Conservation (phyloP, 2,329 filamentous ascomycete species). For the Triangularia setosa region DNA sequence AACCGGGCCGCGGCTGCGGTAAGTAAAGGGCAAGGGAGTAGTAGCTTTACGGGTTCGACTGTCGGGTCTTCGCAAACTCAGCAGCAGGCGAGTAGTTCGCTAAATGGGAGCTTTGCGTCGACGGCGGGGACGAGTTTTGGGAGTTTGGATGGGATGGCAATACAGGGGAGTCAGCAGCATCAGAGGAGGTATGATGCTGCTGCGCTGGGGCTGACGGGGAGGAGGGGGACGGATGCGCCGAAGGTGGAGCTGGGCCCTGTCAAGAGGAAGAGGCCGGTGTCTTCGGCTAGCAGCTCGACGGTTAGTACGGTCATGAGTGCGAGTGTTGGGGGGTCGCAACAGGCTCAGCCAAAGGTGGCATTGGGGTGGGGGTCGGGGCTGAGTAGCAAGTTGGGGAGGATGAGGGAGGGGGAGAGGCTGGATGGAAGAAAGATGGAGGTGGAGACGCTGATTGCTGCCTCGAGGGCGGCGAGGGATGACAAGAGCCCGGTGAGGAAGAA, state of each 20-base stretch:
- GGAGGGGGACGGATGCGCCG: conserved; percentile 36
- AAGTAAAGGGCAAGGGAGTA: not conserved
- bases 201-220: conserved; percentile 40
- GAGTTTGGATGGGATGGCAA: not conserved
- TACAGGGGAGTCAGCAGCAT: not conserved
- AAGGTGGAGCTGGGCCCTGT: conserved; percentile 55
- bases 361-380: conserved; percentile 57
- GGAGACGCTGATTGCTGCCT: not conserved
- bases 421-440: conserved; percentile 14
- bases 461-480: conserved; percentile 23
- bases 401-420: conserved; percentile 58
- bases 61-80: not conserved
- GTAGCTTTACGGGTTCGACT: not conserved
- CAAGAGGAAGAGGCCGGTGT: conserved; percentile 58
- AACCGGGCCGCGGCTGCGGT: conserved; percentile 30
- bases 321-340: conserved; percentile 13
- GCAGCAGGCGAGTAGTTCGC: not conserved
- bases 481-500: conserved; percentile 60
- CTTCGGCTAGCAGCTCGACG: conserved; percentile 38
- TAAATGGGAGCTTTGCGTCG: conserved; percentile 4
- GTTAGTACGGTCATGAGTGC: conserved; percentile 22
- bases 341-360: conserved; percentile 21
- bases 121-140: conserved; percentile 6
- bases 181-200: conserved; percentile 38
- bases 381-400: conserved; percentile 53